Evolutionary conservation across 2,329 filamentous ascomycete species (phyloP), one percentile per base, ranked within the genome.

Genomic region (Domatiomyces globalis): DNA sequence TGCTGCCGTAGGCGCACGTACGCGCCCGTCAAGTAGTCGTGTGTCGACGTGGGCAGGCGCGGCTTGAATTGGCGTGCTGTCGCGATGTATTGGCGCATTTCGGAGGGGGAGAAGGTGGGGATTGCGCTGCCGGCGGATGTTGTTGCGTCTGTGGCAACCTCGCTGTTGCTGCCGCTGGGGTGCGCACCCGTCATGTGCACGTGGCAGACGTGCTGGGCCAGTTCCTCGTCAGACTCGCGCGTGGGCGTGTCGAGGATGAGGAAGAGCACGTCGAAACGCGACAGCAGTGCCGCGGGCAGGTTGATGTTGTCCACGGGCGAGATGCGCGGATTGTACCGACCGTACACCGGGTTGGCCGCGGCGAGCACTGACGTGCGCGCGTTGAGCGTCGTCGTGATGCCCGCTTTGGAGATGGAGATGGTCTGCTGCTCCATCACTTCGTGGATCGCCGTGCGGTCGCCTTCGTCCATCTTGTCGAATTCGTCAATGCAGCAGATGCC

Each of bases 281-380:
- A 95, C 50, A 98, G 79, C 18, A 98, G 80, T 18, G 92, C 92
- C 17, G 92, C 92, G n/a, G 92, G 92, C 43, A 98, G 81, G 69
- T 98, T 98, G 71, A 98, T 98, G 69, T 98, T 98, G 69, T 98
- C 92, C 22, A 98, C 89, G 0, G 92, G 92, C 0, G 90, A 95
- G 61, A 98, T 85, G 57, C 88, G 87, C 51, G 92, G 92, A 71
- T 98, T 98, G 75, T 98, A 98, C 56, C 92, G 87, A 57, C 92
- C 92, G 64, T 98, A 98, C 43, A 98, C 79, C 52, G 92, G 92
- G 71, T 98, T 98, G 60, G 92, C 92, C 18, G 92, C 92, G 17
- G 92, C 90, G 15, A 98, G 79, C 63, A 98, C 95, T 0, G 88
- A 94, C 18, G 92, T 96, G 56, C 92, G 84, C 19, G 92, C 92